Base-by-base conservation (phyloP, 2,329 filamentous ascomycete genomes). In the Curvularia verruculosa region DNA sequence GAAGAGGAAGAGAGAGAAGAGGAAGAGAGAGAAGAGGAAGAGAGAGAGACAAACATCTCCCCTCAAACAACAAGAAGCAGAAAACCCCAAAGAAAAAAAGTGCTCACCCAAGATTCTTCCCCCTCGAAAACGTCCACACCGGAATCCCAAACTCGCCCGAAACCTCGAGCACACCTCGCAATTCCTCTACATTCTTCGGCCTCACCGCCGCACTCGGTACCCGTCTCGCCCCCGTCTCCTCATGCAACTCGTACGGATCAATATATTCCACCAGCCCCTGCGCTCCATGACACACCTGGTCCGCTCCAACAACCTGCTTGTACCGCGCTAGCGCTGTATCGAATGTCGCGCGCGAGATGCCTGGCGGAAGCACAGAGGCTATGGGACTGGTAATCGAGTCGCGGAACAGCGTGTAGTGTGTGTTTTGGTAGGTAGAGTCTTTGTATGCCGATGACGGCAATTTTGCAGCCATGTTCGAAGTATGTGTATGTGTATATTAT, bases 161-260 rank as follows among this genome's bases (percentile, higher is more conserved):
- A 9, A 73, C 49, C 10, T 60, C 61, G 43, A 74, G 49, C 3
- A 74, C 60, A 2, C 58, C 40, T 39, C 50, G 63, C 37, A 74
- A 10, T 28, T 73, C 65, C 6, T 72, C 67, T 0, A 62, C 40
- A 28, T 59, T 62, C 51, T 64, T 68, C 0, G 71, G 70, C 69
- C 79, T 77, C 15, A 81, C 75, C 7, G 79, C 79, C 6, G 78
- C 79, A 46, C 78, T 78, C 2, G 79, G 78, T 43, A 81, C 72
- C 41, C 74, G 78, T 23, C 79, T 72, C 51, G 72, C 67, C 70
- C 5, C 75, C 74, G 3, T 70, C 71, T 56, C 15, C 15, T 36
- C 79, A 3, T 74, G 74, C 9, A 81, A 70, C 65, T 82, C 79
- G 52, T 81, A 82, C 1, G 80, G 79, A 52, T 81, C 79, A 41